These are phyloP conservation scores for Nakataea oryzae DNA, from an alignment of 2,329 filamentous ascomycete species.

Conservation along the genomic window DNA sequence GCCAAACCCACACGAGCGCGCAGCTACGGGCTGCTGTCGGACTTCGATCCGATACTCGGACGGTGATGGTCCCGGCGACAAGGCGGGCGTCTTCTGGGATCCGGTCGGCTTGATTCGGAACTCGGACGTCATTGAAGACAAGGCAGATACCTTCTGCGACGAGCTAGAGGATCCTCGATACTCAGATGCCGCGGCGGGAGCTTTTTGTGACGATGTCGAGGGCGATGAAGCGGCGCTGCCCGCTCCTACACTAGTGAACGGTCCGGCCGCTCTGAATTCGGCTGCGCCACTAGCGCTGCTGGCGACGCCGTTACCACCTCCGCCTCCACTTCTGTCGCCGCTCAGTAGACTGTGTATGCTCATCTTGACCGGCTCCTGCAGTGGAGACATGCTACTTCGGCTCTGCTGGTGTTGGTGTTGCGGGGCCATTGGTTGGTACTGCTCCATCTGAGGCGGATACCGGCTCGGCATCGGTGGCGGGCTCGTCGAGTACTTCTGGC, in stretches of 20 bases:
- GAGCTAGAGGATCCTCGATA: background rate
- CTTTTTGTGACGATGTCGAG: background rate
- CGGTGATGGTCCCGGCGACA: background rate
- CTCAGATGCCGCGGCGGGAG: background rate
- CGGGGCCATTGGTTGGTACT: background rate
- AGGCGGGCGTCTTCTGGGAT: background rate
- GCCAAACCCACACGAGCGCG: constrained; percentile 73
- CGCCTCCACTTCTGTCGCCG: constrained; percentile 10
- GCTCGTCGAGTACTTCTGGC: constrained; percentile 1
- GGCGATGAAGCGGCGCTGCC: background rate
- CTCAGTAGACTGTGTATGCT: constrained; percentile 19
- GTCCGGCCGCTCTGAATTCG: background rate
- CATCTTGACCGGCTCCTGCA: constrained; percentile 17
- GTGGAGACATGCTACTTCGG: constrained; percentile 10
- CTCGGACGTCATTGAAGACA: constrained; percentile 9
- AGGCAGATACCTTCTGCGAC: background rate
- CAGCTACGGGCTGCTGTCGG: constrained; percentile 69
- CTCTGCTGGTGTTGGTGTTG: background rate
- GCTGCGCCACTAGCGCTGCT: background rate
- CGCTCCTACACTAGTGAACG: background rate
- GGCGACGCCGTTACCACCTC: background rate
- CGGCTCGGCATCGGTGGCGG: background rate
- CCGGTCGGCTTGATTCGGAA: constrained; percentile 39
- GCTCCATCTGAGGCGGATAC: background rate
- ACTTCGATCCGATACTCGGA: constrained; percentile 41